A percentile compares a stretch with the other conserved stretches of the same genome.
phyloP scores from a whole-genome alignment of 352 stramenopile genomes.

The Pythium periplocum region DNA sequence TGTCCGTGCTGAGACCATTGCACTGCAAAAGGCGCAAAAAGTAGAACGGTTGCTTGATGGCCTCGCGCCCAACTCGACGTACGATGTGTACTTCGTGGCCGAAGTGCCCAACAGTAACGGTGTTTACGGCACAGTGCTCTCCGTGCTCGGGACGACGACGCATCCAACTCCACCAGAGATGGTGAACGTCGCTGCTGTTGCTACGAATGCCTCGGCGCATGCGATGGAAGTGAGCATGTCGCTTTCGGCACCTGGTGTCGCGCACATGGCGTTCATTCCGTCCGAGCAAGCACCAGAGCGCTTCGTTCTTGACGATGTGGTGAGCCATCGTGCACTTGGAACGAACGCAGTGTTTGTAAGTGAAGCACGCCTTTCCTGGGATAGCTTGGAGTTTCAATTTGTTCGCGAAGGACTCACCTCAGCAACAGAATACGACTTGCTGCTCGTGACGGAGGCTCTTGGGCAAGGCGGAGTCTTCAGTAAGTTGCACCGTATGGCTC shows the following conservation, averaged over 20 bases:
- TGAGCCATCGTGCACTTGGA: neutral
- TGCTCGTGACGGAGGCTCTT: constrained; percentile 47
- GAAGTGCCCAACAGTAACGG: constrained; percentile 76
- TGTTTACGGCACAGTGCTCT: constrained; percentile 67
- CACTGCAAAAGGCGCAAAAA: constrained; percentile 41
- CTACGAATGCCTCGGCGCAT: constrained; percentile 35
- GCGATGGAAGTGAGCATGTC: constrained; percentile 26
- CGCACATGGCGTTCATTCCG: constrained; percentile 48
- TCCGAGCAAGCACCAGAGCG: too few species aligned
- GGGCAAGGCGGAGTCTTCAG: constrained; percentile 49
- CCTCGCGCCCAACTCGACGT: constrained; percentile 55
- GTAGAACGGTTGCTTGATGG: constrained; percentile 37
- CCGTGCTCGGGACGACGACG: constrained; percentile 49
- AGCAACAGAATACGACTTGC: constrained; percentile 54
- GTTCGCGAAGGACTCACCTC: constrained; percentile 23
- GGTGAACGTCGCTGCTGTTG: constrained; percentile 5
- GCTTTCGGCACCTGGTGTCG: constrained; percentile 30
- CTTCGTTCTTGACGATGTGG: too few species aligned
- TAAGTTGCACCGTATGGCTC: constrained; percentile 19
- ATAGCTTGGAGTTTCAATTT: constrained; percentile 22
- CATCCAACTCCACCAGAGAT: constrained; percentile 44
- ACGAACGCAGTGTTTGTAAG: constrained; percentile 19
- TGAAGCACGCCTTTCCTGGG: constrained; percentile 19
- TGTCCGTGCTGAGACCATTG: constrained; percentile 35
- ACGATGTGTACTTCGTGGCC: constrained; percentile 80